A percentile compares a stretch with the other conserved stretches of the same genome.
phyloP scores from a whole-genome alignment of 2,329 filamentous ascomycete genomes.

The Aureobasidium namibiae region DNA sequence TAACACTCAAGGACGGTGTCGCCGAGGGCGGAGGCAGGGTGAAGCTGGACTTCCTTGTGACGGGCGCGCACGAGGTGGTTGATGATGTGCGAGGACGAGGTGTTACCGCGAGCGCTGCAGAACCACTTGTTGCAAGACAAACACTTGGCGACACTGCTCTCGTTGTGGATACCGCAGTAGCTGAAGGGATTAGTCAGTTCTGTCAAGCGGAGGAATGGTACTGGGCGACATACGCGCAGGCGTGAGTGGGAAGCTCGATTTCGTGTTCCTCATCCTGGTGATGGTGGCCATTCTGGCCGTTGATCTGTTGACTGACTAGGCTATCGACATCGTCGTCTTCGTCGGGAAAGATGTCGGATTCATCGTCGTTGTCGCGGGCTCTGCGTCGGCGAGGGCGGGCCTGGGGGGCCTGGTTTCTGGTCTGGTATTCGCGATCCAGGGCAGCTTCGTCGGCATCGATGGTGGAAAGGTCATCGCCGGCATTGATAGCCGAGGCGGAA shows the following conservation, averaged over 20 bases:
- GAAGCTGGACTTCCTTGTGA: conserved; percentile 97
- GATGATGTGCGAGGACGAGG: conserved; percentile 94
- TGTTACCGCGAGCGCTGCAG: conserved; percentile 93
- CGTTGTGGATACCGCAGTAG: conserved; percentile 95
- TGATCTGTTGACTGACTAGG: conserved; percentile 72
- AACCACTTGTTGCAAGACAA: conserved; percentile 97
- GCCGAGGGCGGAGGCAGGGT: conserved; percentile 84
- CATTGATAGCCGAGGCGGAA: conserved; percentile 79
- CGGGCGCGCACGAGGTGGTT: conserved; percentile 95
- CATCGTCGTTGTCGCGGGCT: conserved; percentile 75
- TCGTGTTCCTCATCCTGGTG: conserved; percentile 67
- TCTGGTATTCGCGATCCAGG: conserved; percentile 55
- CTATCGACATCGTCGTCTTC: conserved; percentile 63
- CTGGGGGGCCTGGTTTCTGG: conserved; percentile 34
- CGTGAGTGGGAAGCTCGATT: conserved; percentile 77
- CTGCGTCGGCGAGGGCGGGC: conserved; percentile 55
- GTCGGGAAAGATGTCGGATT: conserved; percentile 58
- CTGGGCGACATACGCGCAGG: conserved; percentile 72
- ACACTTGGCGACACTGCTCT: conserved; percentile 92
- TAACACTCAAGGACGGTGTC: conserved; percentile 98
- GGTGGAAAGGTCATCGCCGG: conserved; percentile 56
- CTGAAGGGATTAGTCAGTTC: conserved; percentile 35
- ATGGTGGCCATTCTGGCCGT: conserved; percentile 57
- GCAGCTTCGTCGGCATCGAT: conserved; percentile 61
- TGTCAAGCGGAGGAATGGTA: not conserved